These are phyloP conservation scores for Kodamaea sp. DNA, from an alignment of 1,139 yeast genomes.

Conservation along the genomic window DNA sequence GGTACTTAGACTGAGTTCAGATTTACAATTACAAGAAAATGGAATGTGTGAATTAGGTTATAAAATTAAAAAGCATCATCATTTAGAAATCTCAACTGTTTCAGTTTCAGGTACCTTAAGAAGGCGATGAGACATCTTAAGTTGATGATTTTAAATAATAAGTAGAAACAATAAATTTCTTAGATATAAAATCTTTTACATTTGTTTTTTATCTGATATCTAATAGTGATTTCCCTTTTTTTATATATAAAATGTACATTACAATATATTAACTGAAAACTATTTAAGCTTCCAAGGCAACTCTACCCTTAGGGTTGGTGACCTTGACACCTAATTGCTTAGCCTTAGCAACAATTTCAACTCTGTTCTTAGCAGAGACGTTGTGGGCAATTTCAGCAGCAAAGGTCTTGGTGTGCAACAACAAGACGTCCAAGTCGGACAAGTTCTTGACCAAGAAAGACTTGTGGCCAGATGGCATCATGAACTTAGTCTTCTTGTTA, in stretches of 20 bases:
- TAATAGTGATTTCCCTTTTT: neutral
- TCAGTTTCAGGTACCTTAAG: conserved; percentile 27
- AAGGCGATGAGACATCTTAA: conserved; percentile 11
- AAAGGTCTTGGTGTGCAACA: conserved; percentile 96
- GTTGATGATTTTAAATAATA: too few relatives aligned
- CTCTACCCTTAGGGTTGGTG: conserved; percentile 99
- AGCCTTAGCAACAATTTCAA: conserved; percentile 93
- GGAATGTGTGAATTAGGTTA: conserved; percentile 46
- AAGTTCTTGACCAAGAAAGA: conserved; percentile 90
- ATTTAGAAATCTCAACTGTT: conserved; percentile 36
- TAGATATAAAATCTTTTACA: neutral
- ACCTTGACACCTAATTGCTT: conserved; percentile 98
- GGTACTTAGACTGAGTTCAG: conserved; percentile 11
- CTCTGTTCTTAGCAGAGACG: conserved; percentile 98
- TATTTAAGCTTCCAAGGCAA: conserved; percentile 90
- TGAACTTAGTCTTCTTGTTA: conserved; percentile 96
- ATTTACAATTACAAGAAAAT: conserved; percentile 25
- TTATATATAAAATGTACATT: conserved; percentile 7
- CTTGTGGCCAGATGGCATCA: conserved; percentile 98
- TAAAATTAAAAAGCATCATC: conserved; percentile 43
- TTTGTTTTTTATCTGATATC: neutral
- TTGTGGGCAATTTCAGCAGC: conserved; percentile 99
- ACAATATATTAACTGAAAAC: conserved; percentile 23
- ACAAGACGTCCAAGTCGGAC: conserved; percentile 90
- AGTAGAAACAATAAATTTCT: too few relatives aligned